Evolutionary conservation across 2,329 filamentous ascomycete species (phyloP), one percentile per base, ranked within the genome.

Genomic region (Pseudogymnoascus sp.): DNA sequence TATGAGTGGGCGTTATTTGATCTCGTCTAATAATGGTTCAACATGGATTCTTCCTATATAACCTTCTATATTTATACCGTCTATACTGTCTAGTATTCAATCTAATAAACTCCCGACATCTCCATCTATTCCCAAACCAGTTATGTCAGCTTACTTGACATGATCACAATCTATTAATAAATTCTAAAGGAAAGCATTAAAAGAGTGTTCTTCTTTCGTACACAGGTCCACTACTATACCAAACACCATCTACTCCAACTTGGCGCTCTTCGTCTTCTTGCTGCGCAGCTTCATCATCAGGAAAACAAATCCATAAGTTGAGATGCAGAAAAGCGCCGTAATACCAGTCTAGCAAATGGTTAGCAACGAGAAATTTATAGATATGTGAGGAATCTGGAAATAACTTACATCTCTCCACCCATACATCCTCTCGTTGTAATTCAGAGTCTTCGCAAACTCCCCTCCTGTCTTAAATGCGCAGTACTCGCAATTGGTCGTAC

Each of bases 371-470:
- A 2, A 83, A 82, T 68, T 87, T 86, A 75, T 77, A 75, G n/a
- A 16, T 53, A 8, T 7, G 46, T 18, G n/a, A 31, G 43, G 23
- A 28, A 3, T 12, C 5, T 3, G 7, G 2, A 53, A 28, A 53
- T 31, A 8, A 18, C 46, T 53, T 53, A 53, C 83, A 72, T 90
- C 80, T 60, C 88, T 79, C 88, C 88, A 90, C 0, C 85, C 87
- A 67, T 85, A 85, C 65, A 79, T 83, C 67, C 88, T 84, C 3
- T 84, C 78, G 0, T 77, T 77, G 6, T 90, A 68, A 69, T 89
- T 88, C 9, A 90, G 66, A 0, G 78, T 83, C 1, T 73, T 68
- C 2, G 89, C 71, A 66, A 87, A 90, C 63, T 88, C 86, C 3
- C 79, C 77, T 0, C 85, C 87, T 14, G 69, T 73, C 1, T 72